These are phyloP conservation scores for Priceomyces fermenticarens DNA, from an alignment of 805 yeast species.

Conservation along the genomic window DNA sequence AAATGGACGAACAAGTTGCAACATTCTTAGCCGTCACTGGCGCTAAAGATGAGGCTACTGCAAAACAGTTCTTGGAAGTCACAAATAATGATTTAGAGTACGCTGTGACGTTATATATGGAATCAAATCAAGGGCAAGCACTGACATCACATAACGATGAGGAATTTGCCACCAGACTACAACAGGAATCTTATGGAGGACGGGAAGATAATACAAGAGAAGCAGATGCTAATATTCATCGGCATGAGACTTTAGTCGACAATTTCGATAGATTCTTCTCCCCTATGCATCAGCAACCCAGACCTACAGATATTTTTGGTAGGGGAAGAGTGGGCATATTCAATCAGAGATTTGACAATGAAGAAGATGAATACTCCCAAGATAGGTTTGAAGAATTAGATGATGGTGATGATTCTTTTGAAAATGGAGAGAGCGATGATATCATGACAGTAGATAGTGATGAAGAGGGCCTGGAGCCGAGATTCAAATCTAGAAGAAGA, in stretches of 20 bases:
- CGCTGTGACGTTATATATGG: constrained; percentile 83
- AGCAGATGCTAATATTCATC: constrained; percentile 74
- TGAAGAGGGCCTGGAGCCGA: constrained; percentile 19
- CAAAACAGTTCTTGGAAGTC: constrained; percentile 74
- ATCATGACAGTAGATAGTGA: constrained; percentile 29
- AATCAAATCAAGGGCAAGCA: constrained; percentile 30
- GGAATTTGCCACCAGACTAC: constrained; percentile 59
- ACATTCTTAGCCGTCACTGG: constrained; percentile 85
- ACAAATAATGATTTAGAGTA: constrained; percentile 74
- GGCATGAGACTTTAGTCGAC: constrained; percentile 74
- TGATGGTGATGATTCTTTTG: constrained; percentile 20
- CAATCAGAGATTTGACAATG: constrained; percentile 52
- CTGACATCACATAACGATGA: constrained; percentile 32
- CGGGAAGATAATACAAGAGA: constrained; percentile 29
- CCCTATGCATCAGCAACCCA: constrained; percentile 5
- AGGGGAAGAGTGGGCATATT: constrained; percentile 50
- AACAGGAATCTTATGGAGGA: constrained; percentile 53
- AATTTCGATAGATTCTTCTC: constrained; percentile 12
- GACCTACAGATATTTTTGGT: constrained; percentile 48
- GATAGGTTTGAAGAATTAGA: constrained; percentile 15
- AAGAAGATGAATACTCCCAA: constrained; percentile 25
- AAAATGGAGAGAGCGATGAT: constrained; percentile 23
- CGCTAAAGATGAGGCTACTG: constrained; percentile 60
- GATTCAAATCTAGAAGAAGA: constrained; percentile 22
- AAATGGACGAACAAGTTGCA: constrained; percentile 54